Base-by-base conservation (phyloP, 805 yeast genomes). In the Cyberlindnera nakhonratchasimensis region DNA sequence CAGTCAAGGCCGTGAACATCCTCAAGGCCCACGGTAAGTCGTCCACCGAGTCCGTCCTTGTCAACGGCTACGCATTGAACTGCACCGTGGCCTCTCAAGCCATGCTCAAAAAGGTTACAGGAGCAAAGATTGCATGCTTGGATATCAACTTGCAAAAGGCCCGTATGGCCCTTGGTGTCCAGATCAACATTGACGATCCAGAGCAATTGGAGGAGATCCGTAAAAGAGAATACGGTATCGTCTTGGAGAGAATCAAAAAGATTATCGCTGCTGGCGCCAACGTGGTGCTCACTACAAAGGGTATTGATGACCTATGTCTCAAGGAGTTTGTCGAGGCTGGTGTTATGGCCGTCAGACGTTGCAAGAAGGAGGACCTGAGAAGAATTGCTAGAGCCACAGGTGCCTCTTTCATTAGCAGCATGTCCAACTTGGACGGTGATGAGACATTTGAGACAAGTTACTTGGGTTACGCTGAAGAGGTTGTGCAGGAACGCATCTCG, bases 351-450 rank as follows among this genome's bases (percentile, higher is more conserved):
- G 88, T 93, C 36, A 84, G 99, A 71, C 80, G 99, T 55, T 89
- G 97, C 73, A 88, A 88, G 67, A 89, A 88, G 62, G 99, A 93
- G 67, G 99, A 93, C 66, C 74, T 93, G 57, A 80, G 96, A 63
- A 82, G 99, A 71, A 91, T 93, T 54, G 98, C 99, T 6, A 78
- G 96, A 59, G 98, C 99, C 34, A 89, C 98, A 1, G 99, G 99
- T 46, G 99, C 96, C 29, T 86, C 96, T 4, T 70, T 93, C 58
- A 74, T 95, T 38, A 72, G 86, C 41, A 82, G 86, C 52, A 78
- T 93, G 80, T 83, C 96, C 42, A 93, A 93, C 61, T 75, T 95
- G 65, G 98, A 93, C 65, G 77, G 82, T 53, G 96, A 97, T n/a
- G 95, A 86, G 45, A 77, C 78, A 43, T 96, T 86, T 48, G 85